These are phyloP conservation scores for Pyropia haitanensis DNA, from an alignment of 23 red algal genomes.

Conservation along the genomic window DNA sequence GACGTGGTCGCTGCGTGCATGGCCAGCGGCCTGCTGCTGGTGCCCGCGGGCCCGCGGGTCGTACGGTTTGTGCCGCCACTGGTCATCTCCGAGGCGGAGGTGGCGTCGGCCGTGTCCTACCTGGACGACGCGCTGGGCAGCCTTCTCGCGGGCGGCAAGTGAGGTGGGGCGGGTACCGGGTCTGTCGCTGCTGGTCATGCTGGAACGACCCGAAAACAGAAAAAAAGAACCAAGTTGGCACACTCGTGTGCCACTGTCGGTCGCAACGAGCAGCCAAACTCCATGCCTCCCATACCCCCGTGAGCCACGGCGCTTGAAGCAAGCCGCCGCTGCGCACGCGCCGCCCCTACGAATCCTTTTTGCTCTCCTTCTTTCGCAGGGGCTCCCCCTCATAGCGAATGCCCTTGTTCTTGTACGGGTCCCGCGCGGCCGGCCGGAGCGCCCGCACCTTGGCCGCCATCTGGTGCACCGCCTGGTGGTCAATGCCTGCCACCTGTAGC, in stretches of 20 bases:
- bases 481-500: slow-evolving; percentile 60
- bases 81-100: slow-evolving; percentile 46
- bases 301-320: too few relatives aligned
- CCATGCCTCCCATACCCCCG: too few relatives aligned
- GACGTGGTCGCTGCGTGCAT: slow-evolving; percentile 52
- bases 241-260: too few relatives aligned
- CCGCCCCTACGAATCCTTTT: slow-evolving; percentile 16
- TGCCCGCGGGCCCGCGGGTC: slow-evolving; percentile 72
- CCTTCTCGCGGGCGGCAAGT: too few relatives aligned
- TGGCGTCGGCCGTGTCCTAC: slow-evolving; percentile 29
- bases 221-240: too few relatives aligned
- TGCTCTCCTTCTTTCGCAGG: slow-evolving; percentile 45
- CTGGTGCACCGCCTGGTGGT: slow-evolving; percentile 44
- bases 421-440: slow-evolving; percentile 23
- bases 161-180: too few relatives aligned
- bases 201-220: too few relatives aligned
- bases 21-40: slow-evolving; percentile 49
- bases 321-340: too few relatives aligned
- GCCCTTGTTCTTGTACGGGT: slow-evolving; percentile 87
- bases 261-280: too few relatives aligned
- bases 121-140: slow-evolving; percentile 24
- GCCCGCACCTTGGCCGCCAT: slow-evolving; percentile 47
- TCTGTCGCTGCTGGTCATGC: too few relatives aligned
- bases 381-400: slow-evolving; percentile 61
- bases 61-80: slow-evolving; percentile 84